phyloP scores from a whole-genome alignment of 495 filamentous ascomycete species.

The Penicillium diatomitis region DNA sequence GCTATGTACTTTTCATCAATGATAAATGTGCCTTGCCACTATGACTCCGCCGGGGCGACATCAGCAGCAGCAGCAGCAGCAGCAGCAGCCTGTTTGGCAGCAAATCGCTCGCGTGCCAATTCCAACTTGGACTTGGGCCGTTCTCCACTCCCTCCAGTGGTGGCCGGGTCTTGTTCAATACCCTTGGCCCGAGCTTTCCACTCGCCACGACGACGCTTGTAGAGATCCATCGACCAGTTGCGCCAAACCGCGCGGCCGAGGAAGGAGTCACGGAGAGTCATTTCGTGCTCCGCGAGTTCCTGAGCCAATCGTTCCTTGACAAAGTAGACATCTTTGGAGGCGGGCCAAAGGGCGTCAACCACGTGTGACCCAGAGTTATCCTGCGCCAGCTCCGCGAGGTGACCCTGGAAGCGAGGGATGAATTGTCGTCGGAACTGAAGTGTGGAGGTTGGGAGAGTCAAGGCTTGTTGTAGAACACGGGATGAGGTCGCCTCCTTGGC shows the following conservation, averaged over 20 bases:
- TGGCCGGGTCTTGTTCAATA: slow-evolving; percentile 13
- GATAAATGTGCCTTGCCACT: neutral
- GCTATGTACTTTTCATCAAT: neutral
- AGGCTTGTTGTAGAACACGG: slow-evolving; percentile 60
- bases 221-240: slow-evolving; percentile 88
- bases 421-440: slow-evolving; percentile 53
- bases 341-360: slow-evolving; percentile 66
- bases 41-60: too few species aligned
- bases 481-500: slow-evolving; percentile 54
- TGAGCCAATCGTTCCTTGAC: slow-evolving; percentile 59
- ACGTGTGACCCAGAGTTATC: slow-evolving; percentile 69
- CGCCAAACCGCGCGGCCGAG: slow-evolving; percentile 79
- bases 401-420: slow-evolving; percentile 48
- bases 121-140: slow-evolving; percentile 39
- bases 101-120: slow-evolving; percentile 38
- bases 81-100: slow-evolving; percentile 19
- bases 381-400: slow-evolving; percentile 55
- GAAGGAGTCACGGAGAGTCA: slow-evolving; percentile 59
- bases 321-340: slow-evolving; percentile 54
- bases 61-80: neutral
- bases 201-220: slow-evolving; percentile 55
- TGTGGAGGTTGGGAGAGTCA: slow-evolving; percentile 48
- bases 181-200: slow-evolving; percentile 64
- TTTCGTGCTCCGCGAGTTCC: slow-evolving; percentile 53
- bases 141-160: slow-evolving; percentile 14